Evolutionary conservation across 148 eudicot genomes (phyloP), one percentile per base, ranked within the genome.

Genomic region (Chenopodium berlandieri): DNA sequence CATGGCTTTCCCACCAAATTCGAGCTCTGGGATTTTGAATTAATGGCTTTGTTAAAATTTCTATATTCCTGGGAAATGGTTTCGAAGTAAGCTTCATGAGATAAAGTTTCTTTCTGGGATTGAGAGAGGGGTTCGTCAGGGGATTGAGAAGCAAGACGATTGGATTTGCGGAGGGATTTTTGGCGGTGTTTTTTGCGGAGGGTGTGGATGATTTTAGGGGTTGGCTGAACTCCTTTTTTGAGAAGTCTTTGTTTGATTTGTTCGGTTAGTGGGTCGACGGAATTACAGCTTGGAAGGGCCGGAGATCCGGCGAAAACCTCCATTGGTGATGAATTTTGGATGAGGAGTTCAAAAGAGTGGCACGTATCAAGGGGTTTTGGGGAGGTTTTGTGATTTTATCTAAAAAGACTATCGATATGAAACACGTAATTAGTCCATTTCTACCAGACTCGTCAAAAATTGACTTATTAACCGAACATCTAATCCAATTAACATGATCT

Each of bases 161-260:
- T 90, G 87, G 88, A 87, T 83, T 88, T 91, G 44, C 94, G 90
- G 37, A 88, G 77, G 34, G 86, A 48, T 88, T 96, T 96, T 71
- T 90, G 99, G 81, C 82, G 87, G 50, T 96, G 87, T 82, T 96
- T 96, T 76, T 90, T 96, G 79, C 91, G 92, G 79, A 96, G 90
- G 7, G 85, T 89, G 88, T 94, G 98, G 86, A 92, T 85, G 82
- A 92, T 89, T 94, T 89, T 96, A 65, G 98, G 99, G 65, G 92
- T 92, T 65, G 98, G 98, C 34, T 76, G 14, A 40, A 92, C 86
- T 81, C 94, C 94, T 10, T 88, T 84, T n/a, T 82, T 79, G 44
- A 94, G 86, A 58, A 95, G 94, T 7, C 84, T 88, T 78, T 77
- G 87, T 79, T 89, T 92, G 84, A 94, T 87, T 75, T 82, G 86